phyloP scores from a whole-genome alignment of 768 basidiomycete species.

The Auriscalpium microsporum region DNA sequence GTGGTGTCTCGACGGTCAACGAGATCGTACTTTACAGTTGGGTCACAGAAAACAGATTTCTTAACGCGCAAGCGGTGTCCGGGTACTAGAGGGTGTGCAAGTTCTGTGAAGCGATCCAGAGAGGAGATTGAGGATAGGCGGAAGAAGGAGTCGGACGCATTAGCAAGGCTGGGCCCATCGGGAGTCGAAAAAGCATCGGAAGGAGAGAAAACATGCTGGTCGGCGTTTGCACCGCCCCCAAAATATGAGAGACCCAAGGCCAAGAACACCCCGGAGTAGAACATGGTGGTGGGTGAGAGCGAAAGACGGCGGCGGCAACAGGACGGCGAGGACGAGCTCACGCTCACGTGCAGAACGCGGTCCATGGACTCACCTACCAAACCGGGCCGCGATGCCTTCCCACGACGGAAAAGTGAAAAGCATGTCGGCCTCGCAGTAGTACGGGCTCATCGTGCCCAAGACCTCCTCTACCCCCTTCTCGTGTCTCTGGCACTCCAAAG shows the following conservation, averaged over 20 bases:
- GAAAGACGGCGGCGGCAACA: too few species aligned
- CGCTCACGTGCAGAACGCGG: too few species aligned
- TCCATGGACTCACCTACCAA: too few species aligned
- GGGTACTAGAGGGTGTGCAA: slow-evolving; percentile 41
- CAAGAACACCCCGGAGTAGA: neutral
- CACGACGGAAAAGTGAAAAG: slow-evolving; percentile 4
- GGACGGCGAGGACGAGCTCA: too few species aligned
- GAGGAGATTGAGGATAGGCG: neutral
- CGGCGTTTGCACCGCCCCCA: neutral
- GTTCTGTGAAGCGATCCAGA: slow-evolving; percentile 14
- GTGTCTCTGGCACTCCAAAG: slow-evolving; percentile 9
- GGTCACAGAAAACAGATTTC: slow-evolving; percentile 54
- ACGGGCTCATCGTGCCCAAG: neutral
- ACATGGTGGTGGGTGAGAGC: neutral
- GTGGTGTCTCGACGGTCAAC: neutral
- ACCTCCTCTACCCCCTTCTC: neutral
- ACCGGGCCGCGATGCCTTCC: neutral
- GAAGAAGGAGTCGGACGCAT: neutral
- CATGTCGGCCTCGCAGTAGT: neutral
- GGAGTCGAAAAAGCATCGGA: neutral
- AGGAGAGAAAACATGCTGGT: neutral
- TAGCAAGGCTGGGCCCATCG: neutral
- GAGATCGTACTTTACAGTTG: slow-evolving; percentile 44
- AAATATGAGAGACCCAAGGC: neutral
- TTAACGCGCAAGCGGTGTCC: slow-evolving; percentile 49